Base-by-base conservation (phyloP, 2,329 filamentous ascomycete species). In the Botrytis hyacinthi region DNA sequence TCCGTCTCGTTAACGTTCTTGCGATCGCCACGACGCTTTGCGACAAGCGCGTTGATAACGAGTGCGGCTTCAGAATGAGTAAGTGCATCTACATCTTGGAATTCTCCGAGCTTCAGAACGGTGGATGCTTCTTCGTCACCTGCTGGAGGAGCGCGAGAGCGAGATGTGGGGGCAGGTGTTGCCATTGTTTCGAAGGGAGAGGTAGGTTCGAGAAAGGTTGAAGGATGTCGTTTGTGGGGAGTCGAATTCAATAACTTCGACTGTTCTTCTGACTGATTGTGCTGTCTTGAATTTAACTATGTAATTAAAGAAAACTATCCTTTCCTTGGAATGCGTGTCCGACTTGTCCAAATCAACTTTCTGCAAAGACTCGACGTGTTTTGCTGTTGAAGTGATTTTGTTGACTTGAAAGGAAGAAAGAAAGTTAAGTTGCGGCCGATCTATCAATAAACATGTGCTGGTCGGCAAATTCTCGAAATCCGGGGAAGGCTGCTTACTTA, bases 11-110 rank as follows among this genome's bases (percentile, higher is more conserved):
- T 93, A 69, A 94, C 88, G 80, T 94, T 93, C 84, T 94, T 94
- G 79, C 91, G 90, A 78, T 93, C 92, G 79, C 92, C 91, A 77
- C 91, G 89, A 76, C 94, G 90, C 84, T 95, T 93, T 75, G 92
- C 87, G 76, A 96, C 89, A 68, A 98, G 91, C 75, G 94, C 94
- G 81, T 95, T 95, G 80, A 99, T 93, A 80, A 99, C 92, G 69
- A 97, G 89, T 78, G 94, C 90, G 2, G 96, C 95, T 84, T 98
- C 96, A 48, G 94, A 97, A 71, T 98, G 89, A 63, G 95, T 97
- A 75, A 99, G 87, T 9, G 95, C 95, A 81, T 96, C 94, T 77
- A 97, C 94, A 80, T 95, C 87, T 79, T 97, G 90, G 84, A 98
- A 98, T 82, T 98, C 95, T 84, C 96, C 96, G 18, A 99, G 92